A percentile compares a stretch with the other conserved stretches of the same genome.
phyloP scores from a whole-genome alignment of 2,329 filamentous ascomycete genomes.

The Exophiala calicioides region DNA sequence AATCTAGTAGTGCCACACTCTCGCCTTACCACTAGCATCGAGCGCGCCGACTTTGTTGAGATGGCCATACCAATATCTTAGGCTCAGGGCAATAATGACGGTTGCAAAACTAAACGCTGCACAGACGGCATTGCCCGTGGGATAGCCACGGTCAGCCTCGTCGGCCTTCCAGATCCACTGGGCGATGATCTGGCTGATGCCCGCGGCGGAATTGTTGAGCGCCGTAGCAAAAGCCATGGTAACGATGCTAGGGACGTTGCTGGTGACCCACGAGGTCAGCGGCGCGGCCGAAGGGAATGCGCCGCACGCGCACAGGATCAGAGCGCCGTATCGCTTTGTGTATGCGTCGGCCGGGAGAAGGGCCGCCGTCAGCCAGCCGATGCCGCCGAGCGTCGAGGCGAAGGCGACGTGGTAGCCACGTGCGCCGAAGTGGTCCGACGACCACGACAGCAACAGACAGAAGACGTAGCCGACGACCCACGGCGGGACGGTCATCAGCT shows the following conservation, averaged over 20 bases:
- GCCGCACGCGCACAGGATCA: constrained; percentile 67
- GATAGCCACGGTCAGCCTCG: constrained; percentile 64
- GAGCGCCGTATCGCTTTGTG: constrained; percentile 63
- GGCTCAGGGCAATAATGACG: constrained; percentile 11
- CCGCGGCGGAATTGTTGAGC: constrained; percentile 68
- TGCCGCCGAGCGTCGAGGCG: constrained; percentile 53
- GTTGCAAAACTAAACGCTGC: constrained; percentile 28
- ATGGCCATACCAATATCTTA: constrained; percentile 24
- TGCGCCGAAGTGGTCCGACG: too few relatives aligned
- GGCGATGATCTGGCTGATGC: constrained; percentile 69
- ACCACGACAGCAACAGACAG: too few relatives aligned
- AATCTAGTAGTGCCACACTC: constrained; percentile 23
- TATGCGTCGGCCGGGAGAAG: constrained; percentile 63
- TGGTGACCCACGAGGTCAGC: constrained; percentile 69
- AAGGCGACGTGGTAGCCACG: constrained; percentile 55
- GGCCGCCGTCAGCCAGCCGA: constrained; percentile 64
- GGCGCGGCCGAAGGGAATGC: constrained; percentile 70
- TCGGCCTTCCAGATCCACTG: constrained; percentile 72
- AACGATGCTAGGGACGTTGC: constrained; percentile 66
- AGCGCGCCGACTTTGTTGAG: constrained; percentile 24
- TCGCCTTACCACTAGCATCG: constrained; percentile 23
- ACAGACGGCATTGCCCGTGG: constrained; percentile 64
- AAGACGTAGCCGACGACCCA: constrained; percentile 29
- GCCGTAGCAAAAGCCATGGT: constrained; percentile 69
- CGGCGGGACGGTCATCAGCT: constrained; percentile 33